These are phyloP conservation scores for Moesziomyces globuligerus DNA, from an alignment of 1,284 basidiomycete species.

Conservation along the genomic window DNA sequence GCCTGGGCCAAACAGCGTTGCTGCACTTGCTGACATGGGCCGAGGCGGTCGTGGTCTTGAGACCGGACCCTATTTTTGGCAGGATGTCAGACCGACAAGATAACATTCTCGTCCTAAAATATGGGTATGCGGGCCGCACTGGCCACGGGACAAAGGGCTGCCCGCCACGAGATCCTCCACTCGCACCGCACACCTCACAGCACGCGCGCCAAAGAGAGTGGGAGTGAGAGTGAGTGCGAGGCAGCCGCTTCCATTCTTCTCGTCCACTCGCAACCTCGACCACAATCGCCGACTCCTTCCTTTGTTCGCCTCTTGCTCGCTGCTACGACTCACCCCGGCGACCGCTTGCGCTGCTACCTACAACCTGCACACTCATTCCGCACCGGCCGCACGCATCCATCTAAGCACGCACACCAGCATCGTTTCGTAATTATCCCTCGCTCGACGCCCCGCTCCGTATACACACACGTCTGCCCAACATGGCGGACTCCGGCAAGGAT, in stretches of 20 bases:
- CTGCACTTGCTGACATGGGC: no score
- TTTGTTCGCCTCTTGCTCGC: not conserved
- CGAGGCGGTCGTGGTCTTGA: no score
- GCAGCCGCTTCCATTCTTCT: not conserved
- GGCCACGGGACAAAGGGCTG: not conserved
- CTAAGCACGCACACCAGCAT: not conserved
- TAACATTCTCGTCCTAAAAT: not conserved
- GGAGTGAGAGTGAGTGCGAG: not conserved
- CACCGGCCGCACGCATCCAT: no score
- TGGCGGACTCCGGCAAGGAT: constrained; percentile 61
- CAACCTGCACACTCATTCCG: no score
- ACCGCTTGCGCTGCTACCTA: not conserved
- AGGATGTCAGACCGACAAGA: not conserved
- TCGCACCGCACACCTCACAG: not conserved
- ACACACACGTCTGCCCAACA: constrained; percentile 10
- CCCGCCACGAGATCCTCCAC: not conserved
- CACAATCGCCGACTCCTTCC: not conserved
- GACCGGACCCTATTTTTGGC: not conserved
- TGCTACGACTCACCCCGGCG: no score
- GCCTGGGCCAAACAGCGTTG: no score
- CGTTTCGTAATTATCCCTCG: not conserved
- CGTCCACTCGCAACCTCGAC: not conserved
- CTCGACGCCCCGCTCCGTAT: not conserved
- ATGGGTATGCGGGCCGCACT: not conserved
- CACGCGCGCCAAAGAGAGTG: no score